Percentiles rank a stretch among this genome's conserved stretches.
phyloP scores from a whole-genome alignment of 106 monocot genomes.

The Alisma plantagoaquatica region DNA sequence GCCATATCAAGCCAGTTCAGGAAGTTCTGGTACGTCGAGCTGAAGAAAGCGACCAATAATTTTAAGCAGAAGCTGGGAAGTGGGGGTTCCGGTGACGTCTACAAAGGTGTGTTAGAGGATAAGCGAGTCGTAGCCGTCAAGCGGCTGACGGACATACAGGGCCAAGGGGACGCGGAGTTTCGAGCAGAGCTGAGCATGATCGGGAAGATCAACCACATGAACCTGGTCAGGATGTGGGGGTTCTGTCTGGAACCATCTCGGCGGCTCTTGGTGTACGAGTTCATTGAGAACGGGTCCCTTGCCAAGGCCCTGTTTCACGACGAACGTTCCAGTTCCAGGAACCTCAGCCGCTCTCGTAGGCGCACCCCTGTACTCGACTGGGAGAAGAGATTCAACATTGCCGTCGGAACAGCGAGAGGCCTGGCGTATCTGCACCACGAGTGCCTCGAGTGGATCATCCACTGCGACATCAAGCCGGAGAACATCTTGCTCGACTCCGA shows the following conservation, averaged over 20 bases:
- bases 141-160: slow-evolving; percentile 36
- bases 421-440: slow-evolving; percentile 61
- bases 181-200: slow-evolving; percentile 42
- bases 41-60: slow-evolving; percentile 25
- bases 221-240: slow-evolving; percentile 49
- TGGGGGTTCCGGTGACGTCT: slow-evolving; percentile 45
- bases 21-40: slow-evolving; percentile 33
- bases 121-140: slow-evolving; percentile 38
- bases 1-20: slow-evolving; percentile 41
- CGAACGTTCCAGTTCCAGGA: too few relatives aligned
- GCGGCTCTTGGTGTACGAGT: slow-evolving; percentile 47
- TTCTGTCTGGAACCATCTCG: slow-evolving; percentile 39
- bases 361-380: too few relatives aligned
- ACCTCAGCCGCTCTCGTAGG: too few relatives aligned
- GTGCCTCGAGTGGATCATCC: slow-evolving; percentile 55
- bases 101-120: slow-evolving; percentile 41
- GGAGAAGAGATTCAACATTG: slow-evolving; percentile 32
- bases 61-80: slow-evolving; percentile 39
- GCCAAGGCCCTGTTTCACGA: slow-evolving; percentile 42
- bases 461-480: slow-evolving; percentile 60
- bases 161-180: slow-evolving; percentile 49
- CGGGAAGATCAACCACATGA: slow-evolving; percentile 57
- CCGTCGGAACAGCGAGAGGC: slow-evolving; percentile 37
- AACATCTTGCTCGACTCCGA: slow-evolving; percentile 35
- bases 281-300: slow-evolving; percentile 46